Base-by-base conservation (phyloP, 352 stramenopile genomes). In the Phytophthora vignae region DNA sequence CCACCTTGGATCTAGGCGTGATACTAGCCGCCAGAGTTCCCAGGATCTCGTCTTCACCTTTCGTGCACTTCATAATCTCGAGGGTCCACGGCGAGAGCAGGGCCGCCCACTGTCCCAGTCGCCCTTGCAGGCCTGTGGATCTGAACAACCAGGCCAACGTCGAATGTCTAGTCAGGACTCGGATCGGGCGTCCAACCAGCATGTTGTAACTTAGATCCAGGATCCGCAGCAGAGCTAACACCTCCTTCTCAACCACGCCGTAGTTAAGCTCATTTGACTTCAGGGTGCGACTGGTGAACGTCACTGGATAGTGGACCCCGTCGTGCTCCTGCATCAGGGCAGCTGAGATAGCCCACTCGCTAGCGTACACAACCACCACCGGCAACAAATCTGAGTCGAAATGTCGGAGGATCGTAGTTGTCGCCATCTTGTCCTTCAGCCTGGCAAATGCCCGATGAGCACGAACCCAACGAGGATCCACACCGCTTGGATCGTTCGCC, bases 221-320 rank as follows among this genome's bases (percentile, higher is more conserved):
- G 2, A 64, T 57, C 14, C 36, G 33, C 7, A 74, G 29, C 5
- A 67, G 14, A 3, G 55, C 36, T 0, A 70, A 14, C 3, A 60
- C 36, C 25, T 60, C 52, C 9, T 70, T 60, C 17, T 70, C 60
- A 1, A 57, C 55, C 4, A 55, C 27, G 14, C 40, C 29, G 21
- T 70, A 67, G 14, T 55, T 58, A 0, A 70, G 11, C 27, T 74
- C 61, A 31, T 59, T 70, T 0, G 25, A 4, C 55, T 75, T 75
- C 29, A 70, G 33, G 0, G 46, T 55, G 1, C 55, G 55, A 25
- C 67, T 75, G 0, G 38, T 19, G 33, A 69, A 74, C 14, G 14
- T 53, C 10, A 74, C 55, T 11, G 49, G 67, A 11, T 38, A 55
- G 17, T 49, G 25, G 4, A 29, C 25, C 25, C 25, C 25, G 14